These are phyloP conservation scores for Boletus smithii DNA, from an alignment of 1,284 basidiomycete species.

Conservation along the genomic window DNA sequence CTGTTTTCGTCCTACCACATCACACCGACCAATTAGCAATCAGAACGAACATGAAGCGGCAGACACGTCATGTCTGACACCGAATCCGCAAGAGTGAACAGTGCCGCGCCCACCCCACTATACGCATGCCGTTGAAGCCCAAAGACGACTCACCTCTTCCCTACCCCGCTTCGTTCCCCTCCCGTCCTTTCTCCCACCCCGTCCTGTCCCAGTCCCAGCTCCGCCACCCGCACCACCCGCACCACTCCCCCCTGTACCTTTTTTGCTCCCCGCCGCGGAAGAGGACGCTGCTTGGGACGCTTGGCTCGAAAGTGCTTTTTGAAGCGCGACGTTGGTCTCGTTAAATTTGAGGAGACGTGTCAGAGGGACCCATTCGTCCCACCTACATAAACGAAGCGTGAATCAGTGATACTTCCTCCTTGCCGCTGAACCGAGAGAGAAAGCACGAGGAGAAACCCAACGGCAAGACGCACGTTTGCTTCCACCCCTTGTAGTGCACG, in stretches of 20 bases:
- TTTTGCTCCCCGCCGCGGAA: constrained; percentile 30
- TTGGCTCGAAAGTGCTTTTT: constrained; percentile 56
- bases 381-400: constrained; percentile 47
- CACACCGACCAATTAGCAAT: constrained; percentile 3
- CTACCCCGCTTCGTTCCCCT: constrained; percentile 38
- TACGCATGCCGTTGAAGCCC: no score
- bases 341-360: constrained; percentile 83
- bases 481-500: constrained; percentile 99
- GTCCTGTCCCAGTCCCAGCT: constrained; percentile 20
- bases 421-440: not conserved
- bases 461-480: constrained; percentile 77
- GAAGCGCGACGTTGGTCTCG: constrained; percentile 80
- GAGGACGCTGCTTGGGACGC: constrained; percentile 38
- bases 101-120: not conserved
- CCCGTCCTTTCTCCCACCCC: constrained; percentile 31
- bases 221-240: constrained; percentile 21
- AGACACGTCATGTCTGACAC: not conserved
- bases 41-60: not conserved
- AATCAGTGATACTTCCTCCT: not conserved
- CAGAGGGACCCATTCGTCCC: constrained; percentile 98
- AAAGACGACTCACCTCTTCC: constrained; percentile 30
- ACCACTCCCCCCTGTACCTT: constrained; percentile 22
- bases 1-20: constrained; percentile 51
- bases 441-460: not conserved
- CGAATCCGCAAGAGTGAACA: not conserved